Base-by-base conservation (phyloP, 805 yeast genomes). In the Barnettozyma sucrosica region DNA sequence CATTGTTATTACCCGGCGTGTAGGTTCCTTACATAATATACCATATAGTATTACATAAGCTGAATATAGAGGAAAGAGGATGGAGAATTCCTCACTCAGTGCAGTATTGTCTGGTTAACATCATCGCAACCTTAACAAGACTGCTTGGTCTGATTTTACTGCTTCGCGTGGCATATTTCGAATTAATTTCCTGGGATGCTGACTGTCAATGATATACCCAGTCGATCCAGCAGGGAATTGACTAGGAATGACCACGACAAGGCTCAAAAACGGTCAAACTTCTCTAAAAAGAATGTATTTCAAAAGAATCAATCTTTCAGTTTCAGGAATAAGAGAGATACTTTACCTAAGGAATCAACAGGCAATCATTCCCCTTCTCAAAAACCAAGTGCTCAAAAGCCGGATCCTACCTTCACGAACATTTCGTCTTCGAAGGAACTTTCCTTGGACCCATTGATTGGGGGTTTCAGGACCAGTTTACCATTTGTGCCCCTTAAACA, bases 381-480 rank as follows among this genome's bases (percentile, higher is more conserved):
- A 14, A 13, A 13, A 16, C 14, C 32, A 28, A 13, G 14, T 28
- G 37, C 11, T 34, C 37, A 16, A 18, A 14, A 11, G 16, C 37
- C 19, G 37, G 7, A 30, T 20, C 36, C 32, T 16, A 28, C 39
- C 16, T 25, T 25, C n/a, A 11, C 42, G 11, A 30, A n/a, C 14
- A 16, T 24, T 5, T 32, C 30, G 7, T 26, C 48, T 10, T 18
- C 26, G 5, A 38, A 41, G 8, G 57, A 55, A 21, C 42, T 52
- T 1, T 39, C 47, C 7, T 37, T 43, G 9, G 62, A 60, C 19
- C 11, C 26, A 2, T 2, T 38, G 1, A 47, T 64, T 10, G 70
- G 70, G 3, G 51, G 61, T 2, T 48, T 68, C 18, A 4, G 49
- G 1, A 19, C 48, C 10, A 34, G 56, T 19, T 16, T 14, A n/a